Evolutionary conservation across 2,329 filamentous ascomycete species (phyloP), one percentile per base, ranked within the genome.

Genomic region (Sporothrix mexicana): DNA sequence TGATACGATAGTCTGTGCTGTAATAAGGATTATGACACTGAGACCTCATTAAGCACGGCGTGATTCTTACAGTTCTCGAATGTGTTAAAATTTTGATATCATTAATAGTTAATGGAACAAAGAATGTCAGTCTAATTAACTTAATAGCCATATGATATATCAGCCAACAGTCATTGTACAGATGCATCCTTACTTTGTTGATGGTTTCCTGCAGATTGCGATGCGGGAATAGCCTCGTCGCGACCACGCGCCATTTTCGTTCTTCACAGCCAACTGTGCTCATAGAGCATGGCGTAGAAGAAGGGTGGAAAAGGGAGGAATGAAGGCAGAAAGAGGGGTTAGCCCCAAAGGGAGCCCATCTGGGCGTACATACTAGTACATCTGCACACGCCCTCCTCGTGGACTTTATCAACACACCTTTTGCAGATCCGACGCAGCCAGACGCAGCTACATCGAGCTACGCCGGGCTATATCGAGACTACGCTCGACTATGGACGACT

Each of bases 171-270:
- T 23, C 15, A 45, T 12, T 64, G 10, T 6, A 9, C 36, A 4
- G n/a, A 23, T 12, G 36, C 59, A 45, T 45, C 59, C n/a, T 64
- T 45, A 10, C 10, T 23, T n/a, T 12, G 9, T 45, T 10, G 7
- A 13, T 64, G 43, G 30, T 41, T n/a, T n/a, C 15, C 1, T n/a
- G 10, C 9, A 17, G 8, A 12, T 43, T 23, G 12, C 36, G 7
- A 12, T 43, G n/a, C 8, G 59, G 59, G 17, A 62, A 45, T 45
- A 20, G 17, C 9, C 30, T 62, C 36, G 36, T 62, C 36, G 59
- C 36, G 59, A 62, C 59, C 59, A 43, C 36, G 59, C 57, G 57
- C 57, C 15, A 41, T 62, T 45, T 43, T 43, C 36, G 59, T n/a
- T 62, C 59, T 25, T 25, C 17, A 7, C 17, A 25, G 25, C 6